Conservation (phyloP, 2,329 filamentous ascomycete genomes). For the Sclerotinia subarctica region DNA sequence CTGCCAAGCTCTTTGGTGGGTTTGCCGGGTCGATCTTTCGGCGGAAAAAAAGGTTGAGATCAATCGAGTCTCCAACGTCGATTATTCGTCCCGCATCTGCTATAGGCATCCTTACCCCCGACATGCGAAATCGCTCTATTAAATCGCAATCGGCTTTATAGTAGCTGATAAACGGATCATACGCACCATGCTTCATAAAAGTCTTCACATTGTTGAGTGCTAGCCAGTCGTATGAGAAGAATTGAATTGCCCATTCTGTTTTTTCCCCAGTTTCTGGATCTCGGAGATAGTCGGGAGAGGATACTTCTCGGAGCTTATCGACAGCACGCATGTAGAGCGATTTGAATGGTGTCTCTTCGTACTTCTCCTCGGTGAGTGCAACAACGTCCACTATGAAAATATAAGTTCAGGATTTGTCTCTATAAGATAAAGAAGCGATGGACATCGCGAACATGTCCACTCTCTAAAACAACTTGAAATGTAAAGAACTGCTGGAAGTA, state of each 20-base stretch:
- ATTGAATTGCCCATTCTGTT: conserved; percentile 2
- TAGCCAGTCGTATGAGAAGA: conserved; percentile 54
- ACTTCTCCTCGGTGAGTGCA: background rate
- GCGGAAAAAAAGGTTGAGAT: conserved; percentile 15
- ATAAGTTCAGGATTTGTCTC: background rate
- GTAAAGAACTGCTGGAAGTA: conserved; percentile 38
- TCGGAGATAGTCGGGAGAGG: background rate
- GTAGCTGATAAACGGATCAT: conserved; percentile 55
- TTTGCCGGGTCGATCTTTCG: background rate
- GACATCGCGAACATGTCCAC: conserved; percentile 9
- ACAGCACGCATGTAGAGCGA: conserved; percentile 56
- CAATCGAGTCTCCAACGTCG: conserved; percentile 43
- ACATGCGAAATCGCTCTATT: conserved; percentile 46
- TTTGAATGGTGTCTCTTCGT: conserved; percentile 25
- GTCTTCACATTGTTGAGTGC: conserved; percentile 47
- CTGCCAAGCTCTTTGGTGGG: conserved; percentile 23
- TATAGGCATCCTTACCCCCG: conserved; percentile 43
- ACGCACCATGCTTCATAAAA: conserved; percentile 45
- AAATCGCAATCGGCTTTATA: conserved; percentile 56
- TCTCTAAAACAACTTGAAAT: conserved; percentile 12
- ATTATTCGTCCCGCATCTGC: conserved; percentile 44
- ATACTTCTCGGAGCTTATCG: conserved; percentile 51
- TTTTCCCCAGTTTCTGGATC: background rate
- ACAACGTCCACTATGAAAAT: background rate
- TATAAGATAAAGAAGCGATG: background rate